These are phyloP conservation scores for Solanum etuberosum DNA, from an alignment of 257 asterid species.

Conservation along the genomic window DNA sequence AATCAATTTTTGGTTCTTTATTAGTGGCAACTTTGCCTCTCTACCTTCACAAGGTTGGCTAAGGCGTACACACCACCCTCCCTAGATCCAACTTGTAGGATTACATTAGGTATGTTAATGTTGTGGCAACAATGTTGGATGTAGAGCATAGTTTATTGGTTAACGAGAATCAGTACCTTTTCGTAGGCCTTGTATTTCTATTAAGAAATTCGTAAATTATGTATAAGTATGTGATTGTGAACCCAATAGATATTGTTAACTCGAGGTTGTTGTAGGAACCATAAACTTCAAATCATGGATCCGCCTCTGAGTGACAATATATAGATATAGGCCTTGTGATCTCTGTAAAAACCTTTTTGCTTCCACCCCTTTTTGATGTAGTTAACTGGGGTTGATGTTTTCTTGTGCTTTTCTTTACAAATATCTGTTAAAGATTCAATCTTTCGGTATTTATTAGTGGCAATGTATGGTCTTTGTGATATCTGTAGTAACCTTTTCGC, in stretches of 20 bases:
- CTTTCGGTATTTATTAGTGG: neutral
- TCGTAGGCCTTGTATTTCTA: neutral
- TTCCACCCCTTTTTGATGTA: neutral
- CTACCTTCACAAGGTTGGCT: neutral
- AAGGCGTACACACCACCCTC: neutral
- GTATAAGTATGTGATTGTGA: neutral
- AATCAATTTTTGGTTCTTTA: neutral
- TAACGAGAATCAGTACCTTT: neutral
- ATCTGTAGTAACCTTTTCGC: neutral
- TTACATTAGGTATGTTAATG: neutral
- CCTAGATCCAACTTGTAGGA: no score
- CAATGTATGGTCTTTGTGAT: neutral
- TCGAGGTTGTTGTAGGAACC: neutral
- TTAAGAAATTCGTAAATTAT: neutral
- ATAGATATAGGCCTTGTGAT: neutral
- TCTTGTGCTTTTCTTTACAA: neutral
- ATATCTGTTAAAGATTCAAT: neutral
- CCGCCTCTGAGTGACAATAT: neutral
- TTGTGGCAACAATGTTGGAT: neutral
- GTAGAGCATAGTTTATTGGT: neutral
- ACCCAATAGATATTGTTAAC: neutral
- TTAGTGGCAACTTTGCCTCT: neutral
- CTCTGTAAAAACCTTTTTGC: neutral
- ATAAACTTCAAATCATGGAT: neutral
- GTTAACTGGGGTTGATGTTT: neutral